Evolutionary conservation across 1,139 yeast genomes (phyloP).

Genomic region (Geotrichum phurueaensis): DNA sequence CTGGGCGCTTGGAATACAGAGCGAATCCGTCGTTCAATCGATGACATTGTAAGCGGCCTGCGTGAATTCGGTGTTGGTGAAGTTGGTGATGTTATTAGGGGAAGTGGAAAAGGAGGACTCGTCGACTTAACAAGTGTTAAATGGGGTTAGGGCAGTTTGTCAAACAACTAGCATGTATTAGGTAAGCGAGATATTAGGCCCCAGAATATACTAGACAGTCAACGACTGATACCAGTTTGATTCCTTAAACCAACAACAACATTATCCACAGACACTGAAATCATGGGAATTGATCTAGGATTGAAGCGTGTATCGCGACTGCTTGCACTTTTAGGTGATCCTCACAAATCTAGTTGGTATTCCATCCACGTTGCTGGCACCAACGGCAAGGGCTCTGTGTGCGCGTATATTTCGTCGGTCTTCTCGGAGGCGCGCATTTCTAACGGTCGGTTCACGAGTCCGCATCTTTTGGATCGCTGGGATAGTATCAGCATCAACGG

Average conservation of each 20-base stretch:
- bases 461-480: conserved; percentile 66
- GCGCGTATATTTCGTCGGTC: conserved; percentile 67
- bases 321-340: conserved; percentile 59
- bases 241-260: neutral
- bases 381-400: conserved; percentile 89
- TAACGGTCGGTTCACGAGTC: conserved; percentile 81
- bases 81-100: neutral
- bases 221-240: neutral
- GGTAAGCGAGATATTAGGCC: neutral
- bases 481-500: conserved; percentile 72
- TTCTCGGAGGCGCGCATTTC: conserved; percentile 45
- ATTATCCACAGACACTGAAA: neutral
- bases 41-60: conserved; percentile 3
- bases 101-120: conserved; percentile 4
- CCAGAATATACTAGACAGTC: neutral
- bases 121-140: conserved; percentile 15
- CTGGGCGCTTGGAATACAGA: conserved; percentile 54
- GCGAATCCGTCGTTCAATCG: conserved; percentile 45
- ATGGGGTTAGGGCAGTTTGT: conserved; percentile 11
- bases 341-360: conserved; percentile 50
- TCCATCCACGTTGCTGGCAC: conserved; percentile 89
- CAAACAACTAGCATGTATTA: neutral
- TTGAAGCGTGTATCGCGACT: conserved; percentile 54
- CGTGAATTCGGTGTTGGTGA: neutral
- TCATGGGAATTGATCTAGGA: conserved; percentile 51